phyloP scores from a whole-genome alignment of 805 yeast genomes.

The Saccharomycopsis fodiens region DNA sequence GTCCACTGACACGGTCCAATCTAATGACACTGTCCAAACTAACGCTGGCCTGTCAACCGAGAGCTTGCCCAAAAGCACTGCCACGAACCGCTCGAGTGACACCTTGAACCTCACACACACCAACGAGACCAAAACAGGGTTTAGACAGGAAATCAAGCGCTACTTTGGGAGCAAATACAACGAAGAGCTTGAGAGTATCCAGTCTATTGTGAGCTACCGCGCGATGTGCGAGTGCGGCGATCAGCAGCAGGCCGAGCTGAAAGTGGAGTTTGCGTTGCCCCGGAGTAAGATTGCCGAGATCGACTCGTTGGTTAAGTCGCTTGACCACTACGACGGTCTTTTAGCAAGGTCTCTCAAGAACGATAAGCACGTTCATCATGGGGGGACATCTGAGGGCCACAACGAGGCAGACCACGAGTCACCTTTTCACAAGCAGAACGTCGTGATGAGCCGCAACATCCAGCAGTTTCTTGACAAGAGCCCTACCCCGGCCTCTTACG shows the following conservation, averaged over 20 bases:
- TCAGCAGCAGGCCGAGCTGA: neutral
- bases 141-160: neutral
- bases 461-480: neutral
- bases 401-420: too few species aligned
- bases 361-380: neutral
- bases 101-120: neutral
- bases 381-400: neutral
- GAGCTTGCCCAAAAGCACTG: too few species aligned
- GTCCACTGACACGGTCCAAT: too few species aligned
- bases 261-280: neutral
- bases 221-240: neutral
- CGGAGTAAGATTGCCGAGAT: slow-evolving; percentile 1
- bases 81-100: too few species aligned
- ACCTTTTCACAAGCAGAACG: neutral
- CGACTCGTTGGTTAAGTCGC: neutral
- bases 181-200: neutral
- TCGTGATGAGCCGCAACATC: neutral
- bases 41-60: too few species aligned
- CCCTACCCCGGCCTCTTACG: slow-evolving; percentile 10
- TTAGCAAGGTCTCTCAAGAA: neutral
- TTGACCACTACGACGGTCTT: neutral
- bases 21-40: too few species aligned
- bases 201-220: neutral
- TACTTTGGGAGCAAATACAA: neutral
- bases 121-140: neutral